Evolutionary conservation across 192 early-diverging fungal species (phyloP).

Genomic region (Coemansia sp.): DNA sequence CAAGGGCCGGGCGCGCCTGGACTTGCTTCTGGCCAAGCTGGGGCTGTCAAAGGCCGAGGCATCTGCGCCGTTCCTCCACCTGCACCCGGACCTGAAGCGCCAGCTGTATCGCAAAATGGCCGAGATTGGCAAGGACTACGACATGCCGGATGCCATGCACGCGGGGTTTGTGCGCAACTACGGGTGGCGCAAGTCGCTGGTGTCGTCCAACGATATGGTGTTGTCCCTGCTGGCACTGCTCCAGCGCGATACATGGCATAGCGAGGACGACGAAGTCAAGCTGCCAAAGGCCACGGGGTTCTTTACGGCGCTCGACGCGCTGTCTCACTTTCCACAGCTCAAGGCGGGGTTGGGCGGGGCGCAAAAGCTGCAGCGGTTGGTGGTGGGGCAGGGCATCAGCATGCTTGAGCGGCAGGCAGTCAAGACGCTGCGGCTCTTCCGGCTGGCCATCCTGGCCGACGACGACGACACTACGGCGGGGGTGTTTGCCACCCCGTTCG

Average conservation of each 20-base stretch:
- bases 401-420: conserved; percentile 78
- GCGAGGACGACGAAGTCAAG: background rate
- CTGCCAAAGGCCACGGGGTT: conserved; percentile 54
- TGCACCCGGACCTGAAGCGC: conserved; percentile 71
- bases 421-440: conserved; percentile 67
- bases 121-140: conserved; percentile 69
- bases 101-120: conserved; percentile 61
- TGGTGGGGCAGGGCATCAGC: conserved; percentile 70
- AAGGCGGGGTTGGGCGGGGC: conserved; percentile 62
- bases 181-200: conserved; percentile 56
- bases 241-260: conserved; percentile 1
- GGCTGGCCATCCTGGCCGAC: conserved; percentile 65
- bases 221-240: conserved; percentile 73
- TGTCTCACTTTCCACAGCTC: conserved; percentile 42
- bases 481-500: conserved; percentile 56
- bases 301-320: conserved; percentile 84
- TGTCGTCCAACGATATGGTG: conserved; percentile 78
- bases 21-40: conserved; percentile 82
- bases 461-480: conserved; percentile 20
- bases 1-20: conserved; percentile 69
- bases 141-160: conserved; percentile 68
- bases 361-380: conserved; percentile 66
- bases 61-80: conserved; percentile 64
- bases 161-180: conserved; percentile 73
- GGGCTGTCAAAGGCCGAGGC: conserved; percentile 82